Conservation (phyloP, 2,329 filamentous ascomycete species). For the Pseudogymnoascus sp. region DNA sequence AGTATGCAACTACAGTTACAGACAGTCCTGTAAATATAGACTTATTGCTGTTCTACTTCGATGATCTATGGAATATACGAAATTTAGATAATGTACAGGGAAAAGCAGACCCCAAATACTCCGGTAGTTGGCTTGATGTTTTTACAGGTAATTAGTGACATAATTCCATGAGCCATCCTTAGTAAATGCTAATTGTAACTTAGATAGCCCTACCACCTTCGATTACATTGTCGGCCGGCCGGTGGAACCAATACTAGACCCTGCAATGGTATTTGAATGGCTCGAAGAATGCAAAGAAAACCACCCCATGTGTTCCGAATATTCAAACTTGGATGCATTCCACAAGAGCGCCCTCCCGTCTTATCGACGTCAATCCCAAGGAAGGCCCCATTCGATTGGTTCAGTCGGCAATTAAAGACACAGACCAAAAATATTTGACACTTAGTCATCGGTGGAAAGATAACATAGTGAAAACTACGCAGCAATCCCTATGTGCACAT, state of each 20-base stretch:
- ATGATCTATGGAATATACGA: neutral
- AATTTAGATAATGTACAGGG: neutral
- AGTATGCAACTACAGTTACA: neutral
- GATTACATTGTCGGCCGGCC: neutral
- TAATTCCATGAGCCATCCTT: neutral
- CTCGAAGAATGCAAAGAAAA: neutral
- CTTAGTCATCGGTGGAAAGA: neutral
- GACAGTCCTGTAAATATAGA: neutral
- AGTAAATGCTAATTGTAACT: neutral
- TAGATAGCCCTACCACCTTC: neutral
- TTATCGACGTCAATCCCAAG: neutral
- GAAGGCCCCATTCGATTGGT: neutral
- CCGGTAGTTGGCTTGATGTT: neutral
- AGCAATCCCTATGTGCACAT: neutral
- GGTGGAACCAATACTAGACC: neutral
- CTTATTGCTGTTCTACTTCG: neutral
- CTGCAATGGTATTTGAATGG: neutral
- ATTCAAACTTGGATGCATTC: neutral
- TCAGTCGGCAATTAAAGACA: neutral
- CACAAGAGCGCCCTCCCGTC: neutral
- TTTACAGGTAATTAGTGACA: neutral
- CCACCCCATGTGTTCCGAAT: neutral
- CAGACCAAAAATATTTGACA: neutral
- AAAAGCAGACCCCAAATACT: neutral
- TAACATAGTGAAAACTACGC: neutral